phyloP scores from a whole-genome alignment of 2,329 filamentous ascomycete species.

The Colletotrichum gloeosporioides region DNA sequence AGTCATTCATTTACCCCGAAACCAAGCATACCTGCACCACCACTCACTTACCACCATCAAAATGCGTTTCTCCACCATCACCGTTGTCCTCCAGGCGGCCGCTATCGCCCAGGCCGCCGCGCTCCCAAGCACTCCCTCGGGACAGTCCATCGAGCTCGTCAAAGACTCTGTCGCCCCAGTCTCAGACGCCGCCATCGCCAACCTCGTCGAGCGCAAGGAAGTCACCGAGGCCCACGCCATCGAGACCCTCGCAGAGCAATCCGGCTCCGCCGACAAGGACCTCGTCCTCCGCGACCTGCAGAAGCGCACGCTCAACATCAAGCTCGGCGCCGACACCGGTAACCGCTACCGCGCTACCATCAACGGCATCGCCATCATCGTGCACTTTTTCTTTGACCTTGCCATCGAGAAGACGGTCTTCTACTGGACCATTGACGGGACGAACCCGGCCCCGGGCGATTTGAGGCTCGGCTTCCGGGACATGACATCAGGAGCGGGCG shows the following conservation, averaged over 20 bases:
- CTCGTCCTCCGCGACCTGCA: not conserved
- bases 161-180: accelerated
- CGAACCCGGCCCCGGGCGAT: not conserved
- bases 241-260: not conserved
- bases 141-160: not conserved
- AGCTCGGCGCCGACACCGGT: not conserved
- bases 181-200: not conserved
- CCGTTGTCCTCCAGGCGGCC: not conserved
- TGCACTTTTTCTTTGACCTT: not conserved
- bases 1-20: accelerated
- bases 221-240: not conserved
- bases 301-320: not conserved
- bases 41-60: not conserved
- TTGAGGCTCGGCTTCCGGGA: not conserved
- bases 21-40: not conserved
- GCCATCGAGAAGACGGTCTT: not conserved
- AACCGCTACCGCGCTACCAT: not conserved
- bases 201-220: not conserved
- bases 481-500: not conserved
- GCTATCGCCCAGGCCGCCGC: not conserved
- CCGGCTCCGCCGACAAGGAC: not conserved
- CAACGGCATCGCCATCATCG: not conserved
- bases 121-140: not conserved
- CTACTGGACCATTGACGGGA: not conserved
- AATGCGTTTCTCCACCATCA: not conserved